Evolutionary conservation across 1,284 basidiomycete genomes (phyloP).

Genomic region (Vanrija pseudolonga): DNA sequence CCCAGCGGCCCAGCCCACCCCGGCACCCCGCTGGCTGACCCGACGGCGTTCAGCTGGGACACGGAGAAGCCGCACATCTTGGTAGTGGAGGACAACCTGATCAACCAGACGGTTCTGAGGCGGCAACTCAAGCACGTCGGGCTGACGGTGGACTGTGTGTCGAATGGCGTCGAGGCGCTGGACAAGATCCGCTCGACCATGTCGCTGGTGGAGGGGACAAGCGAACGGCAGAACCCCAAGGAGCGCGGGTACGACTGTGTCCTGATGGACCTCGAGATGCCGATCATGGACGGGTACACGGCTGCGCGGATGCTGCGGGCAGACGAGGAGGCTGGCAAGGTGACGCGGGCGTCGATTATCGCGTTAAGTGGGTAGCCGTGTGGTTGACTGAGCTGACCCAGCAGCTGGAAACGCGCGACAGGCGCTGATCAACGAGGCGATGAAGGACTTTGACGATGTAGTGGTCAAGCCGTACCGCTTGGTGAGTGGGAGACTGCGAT

Average conservation of each 20-base stretch:
- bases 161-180: conserved; percentile 49
- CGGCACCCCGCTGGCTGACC: not conserved
- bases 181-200: conserved; percentile 40
- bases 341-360: conserved; percentile 1
- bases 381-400: not conserved
- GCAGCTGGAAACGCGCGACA: conserved; percentile 15
- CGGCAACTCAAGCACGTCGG: conserved; percentile 17
- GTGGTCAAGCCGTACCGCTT: conserved; percentile 36
- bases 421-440: conserved; percentile 6
- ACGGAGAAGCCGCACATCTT: conserved; percentile 22
- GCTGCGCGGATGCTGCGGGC: conserved; percentile 10
- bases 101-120: conserved; percentile 36
- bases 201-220: conserved; percentile 6
- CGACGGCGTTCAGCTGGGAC: not conserved
- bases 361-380: conserved; percentile 12
- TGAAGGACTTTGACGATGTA: conserved; percentile 27
- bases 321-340: conserved; percentile 9
- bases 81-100: conserved; percentile 38
- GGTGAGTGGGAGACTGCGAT: conserved; percentile 6
- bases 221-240: conserved; percentile 4
- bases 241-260: conserved; percentile 35
- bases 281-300: conserved; percentile 26
- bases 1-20: not conserved
- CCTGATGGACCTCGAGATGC: conserved; percentile 49
- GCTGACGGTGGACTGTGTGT: conserved; percentile 1